Conservation (phyloP, 2,329 filamentous ascomycete genomes). For the Curvularia lunata region DNA sequence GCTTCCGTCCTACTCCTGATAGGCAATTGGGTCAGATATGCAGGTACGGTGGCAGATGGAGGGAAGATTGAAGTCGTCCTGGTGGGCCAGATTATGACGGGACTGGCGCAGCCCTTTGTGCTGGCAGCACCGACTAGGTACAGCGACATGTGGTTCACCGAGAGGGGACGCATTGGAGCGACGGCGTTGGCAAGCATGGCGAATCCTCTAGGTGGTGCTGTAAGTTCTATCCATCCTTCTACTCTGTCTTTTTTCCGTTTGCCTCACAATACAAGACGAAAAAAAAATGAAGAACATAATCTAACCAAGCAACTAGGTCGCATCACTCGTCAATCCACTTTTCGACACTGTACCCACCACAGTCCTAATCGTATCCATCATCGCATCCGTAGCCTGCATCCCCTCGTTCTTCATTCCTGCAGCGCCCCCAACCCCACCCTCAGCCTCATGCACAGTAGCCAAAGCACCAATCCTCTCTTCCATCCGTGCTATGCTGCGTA, state of each 20-base stretch:
- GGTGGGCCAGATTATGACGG: slow-evolving; percentile 90
- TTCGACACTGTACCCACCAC: slow-evolving; percentile 78
- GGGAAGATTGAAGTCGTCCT: slow-evolving; percentile 79
- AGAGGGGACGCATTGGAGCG: slow-evolving; percentile 80
- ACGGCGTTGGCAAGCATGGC: slow-evolving; percentile 85
- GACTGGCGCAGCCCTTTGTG: slow-evolving; percentile 90
- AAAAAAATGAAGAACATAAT: not conserved
- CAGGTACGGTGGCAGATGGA: slow-evolving; percentile 64
- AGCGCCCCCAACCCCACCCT: slow-evolving; percentile 76
- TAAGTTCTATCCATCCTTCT: slow-evolving; percentile 50
- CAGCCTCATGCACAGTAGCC: slow-evolving; percentile 66
- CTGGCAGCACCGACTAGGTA: slow-evolving; percentile 88
- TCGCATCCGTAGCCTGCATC: slow-evolving; percentile 72
- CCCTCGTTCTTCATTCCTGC: slow-evolving; percentile 84
- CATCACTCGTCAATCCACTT: slow-evolving; percentile 83
- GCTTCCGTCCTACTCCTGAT: slow-evolving; percentile 75
- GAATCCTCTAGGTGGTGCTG: slow-evolving; percentile 86
- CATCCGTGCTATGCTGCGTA: slow-evolving; percentile 57
- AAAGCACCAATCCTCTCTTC: slow-evolving; percentile 61
- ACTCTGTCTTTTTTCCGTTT: too few species aligned
- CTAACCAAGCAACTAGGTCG: slow-evolving; percentile 50
- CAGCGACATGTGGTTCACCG: slow-evolving; percentile 93
- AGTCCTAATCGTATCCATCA: slow-evolving; percentile 83
- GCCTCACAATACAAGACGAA: too few species aligned
- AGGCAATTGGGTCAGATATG: slow-evolving; percentile 93